Base-by-base conservation (phyloP, 176 grass and related monocot species). In the Musa itinerans region DNA sequence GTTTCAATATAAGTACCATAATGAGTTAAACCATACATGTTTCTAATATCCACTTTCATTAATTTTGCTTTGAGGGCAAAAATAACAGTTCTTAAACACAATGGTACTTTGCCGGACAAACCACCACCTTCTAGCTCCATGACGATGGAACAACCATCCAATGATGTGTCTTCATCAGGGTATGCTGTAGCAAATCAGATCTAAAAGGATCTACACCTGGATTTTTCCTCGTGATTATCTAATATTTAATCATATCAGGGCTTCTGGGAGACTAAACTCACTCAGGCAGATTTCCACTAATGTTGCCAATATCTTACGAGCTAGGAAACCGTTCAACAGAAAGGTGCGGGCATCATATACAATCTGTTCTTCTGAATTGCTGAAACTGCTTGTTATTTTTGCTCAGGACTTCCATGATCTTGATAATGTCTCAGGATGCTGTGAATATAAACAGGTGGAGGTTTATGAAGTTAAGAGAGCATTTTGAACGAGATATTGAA, bases 51-150 rank as follows among this genome's bases (percentile, higher is more conserved):
- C 34, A 43, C 4, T 43, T 43, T 43, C 34, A 43, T 43, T 43
- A 43, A 43, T 43, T 5, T 43, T 66, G 22, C 34, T 43, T 6
- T 43, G 34, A 43, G 4, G 34, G 34, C 34, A 17, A 50, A 70
- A 70, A 21, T 51, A 50, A 50, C 83, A 90, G 86, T 93, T 84
- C 65, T 98, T 53, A 98, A 98, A 81, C 88, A 91, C 72, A 91
- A 82, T 77, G 86, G 78, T 82, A 91, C 86, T 69, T 85, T 93
- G 82, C 95, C 95, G 20, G 95, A 91, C 54, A 98, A 93, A 78
- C 67, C 88, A 74, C 61, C 73, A 56, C 71, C 76, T 69, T 21
- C 78, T 73, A 65, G 69, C 75, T 67, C 81, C 63, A 73, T 80
- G 75, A 75, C 73, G 27, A 54, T 88, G 29, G 95, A 98, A 69